phyloP scores from a whole-genome alignment of 345 rosid species.

The Populus deltoides region DNA sequence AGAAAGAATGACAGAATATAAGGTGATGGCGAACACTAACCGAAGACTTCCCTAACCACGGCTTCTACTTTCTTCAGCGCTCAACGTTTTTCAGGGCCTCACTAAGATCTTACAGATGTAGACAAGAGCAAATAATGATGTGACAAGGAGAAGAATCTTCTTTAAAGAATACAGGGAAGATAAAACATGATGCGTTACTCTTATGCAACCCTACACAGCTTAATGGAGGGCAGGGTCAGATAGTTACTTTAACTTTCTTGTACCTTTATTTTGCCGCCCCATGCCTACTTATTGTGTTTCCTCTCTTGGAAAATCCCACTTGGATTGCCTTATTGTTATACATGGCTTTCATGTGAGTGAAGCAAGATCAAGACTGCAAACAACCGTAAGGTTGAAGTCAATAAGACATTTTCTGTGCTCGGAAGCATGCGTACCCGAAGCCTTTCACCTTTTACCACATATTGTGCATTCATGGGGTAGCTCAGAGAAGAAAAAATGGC shows the following conservation, averaged over 20 bases:
- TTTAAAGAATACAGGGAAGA: conserved; percentile 14
- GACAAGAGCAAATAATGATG: conserved; percentile 33
- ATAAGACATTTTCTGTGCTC: background rate
- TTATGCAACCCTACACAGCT: conserved; percentile 12
- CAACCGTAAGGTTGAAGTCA: conserved; percentile 2
- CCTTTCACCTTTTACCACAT: conserved; percentile 8
- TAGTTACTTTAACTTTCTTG: background rate
- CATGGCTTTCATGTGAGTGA: conserved; percentile 25
- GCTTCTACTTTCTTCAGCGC: background rate
- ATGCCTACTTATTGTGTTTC: conserved; percentile 12
- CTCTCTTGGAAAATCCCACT: conserved; percentile 16
- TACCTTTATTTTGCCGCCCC: background rate
- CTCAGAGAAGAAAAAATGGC: background rate
- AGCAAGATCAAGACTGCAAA: background rate
- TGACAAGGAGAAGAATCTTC: conserved; percentile 53
- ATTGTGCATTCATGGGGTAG: background rate
- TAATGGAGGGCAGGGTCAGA: conserved; percentile 22
- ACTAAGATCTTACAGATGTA: conserved; percentile 21
- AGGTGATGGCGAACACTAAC: conserved; percentile 29
- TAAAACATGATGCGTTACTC: conserved; percentile 8
- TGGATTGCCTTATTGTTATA: conserved; percentile 6
- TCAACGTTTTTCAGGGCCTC: conserved; percentile 4
- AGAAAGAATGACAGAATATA: conserved; percentile 13
- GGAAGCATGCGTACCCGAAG: conserved; percentile 19
- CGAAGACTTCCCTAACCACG: conserved; percentile 12